Base-by-base conservation (phyloP, 805 yeast genomes). In the Yarrowia osloensis region DNA sequence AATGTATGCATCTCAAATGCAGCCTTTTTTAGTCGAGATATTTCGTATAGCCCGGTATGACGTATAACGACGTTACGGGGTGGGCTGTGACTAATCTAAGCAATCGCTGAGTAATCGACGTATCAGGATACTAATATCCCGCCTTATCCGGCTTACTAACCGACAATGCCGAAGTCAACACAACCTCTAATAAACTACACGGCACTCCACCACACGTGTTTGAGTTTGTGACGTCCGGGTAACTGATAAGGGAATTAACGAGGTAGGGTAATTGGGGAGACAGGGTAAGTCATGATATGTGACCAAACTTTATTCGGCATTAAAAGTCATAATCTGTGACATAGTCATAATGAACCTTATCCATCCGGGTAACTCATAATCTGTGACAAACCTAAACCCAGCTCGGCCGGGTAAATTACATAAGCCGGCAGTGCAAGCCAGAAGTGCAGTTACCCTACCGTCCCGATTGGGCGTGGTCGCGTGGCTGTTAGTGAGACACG, bases 401-500 rank as follows among this genome's bases (percentile, higher is more conserved):
- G 21, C n/a, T 4, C 39, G 1, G 19, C 46, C 46, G 46, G 46
- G 46, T 40, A 40, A 40, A 24, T 40, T 15, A 49, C 55, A 26
- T 49, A 49, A 49, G 17, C 55, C 19, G 55, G 37, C 55, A 9
- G n/a, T 29, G 55, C 26, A 12, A 24, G n/a, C n/a, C n/a, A n/a
- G n/a, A n/a, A n/a, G n/a, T n/a, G n/a, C n/a, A n/a, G 40, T 50
- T 50, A 50, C 57, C 57, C 57, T 13, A 9, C 57, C 29, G 11
- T 15, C 57, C 57, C 39, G 40, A 50, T 31, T 8, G 39, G 57
- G 57, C 3, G 4, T 31, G 57, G 57, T 50, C 57, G 57, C 57
- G 57, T 50, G 57, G 57, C 40, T 29, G 57, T 50, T 50, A 9
- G 40, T 21, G 57, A 50, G 57, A 50, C 39, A 50, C 24, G 5